Evolutionary conservation across 106 monocot species (phyloP), one percentile per base, ranked within the genome.

Genomic region (Hemerocallis citrina): DNA sequence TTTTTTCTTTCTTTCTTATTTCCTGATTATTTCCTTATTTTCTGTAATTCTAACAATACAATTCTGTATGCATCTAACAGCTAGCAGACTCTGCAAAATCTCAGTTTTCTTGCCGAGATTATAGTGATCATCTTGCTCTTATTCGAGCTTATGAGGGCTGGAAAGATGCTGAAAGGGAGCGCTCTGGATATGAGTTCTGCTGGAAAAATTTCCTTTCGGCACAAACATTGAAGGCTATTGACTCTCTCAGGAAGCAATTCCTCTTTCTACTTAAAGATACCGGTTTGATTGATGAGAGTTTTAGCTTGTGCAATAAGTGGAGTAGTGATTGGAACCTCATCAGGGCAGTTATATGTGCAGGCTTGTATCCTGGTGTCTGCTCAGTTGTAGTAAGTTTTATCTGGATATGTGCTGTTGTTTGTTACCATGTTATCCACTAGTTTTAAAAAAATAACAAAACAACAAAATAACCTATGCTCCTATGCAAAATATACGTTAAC

Each of bases 151-250:
- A 79, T 40, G 82, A 88, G 14, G 88, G 92, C 30, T 98, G 98
- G 92, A 98, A 85, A 55, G 85, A 92, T 47, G 88, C 98, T 38
- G 98, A 98, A 74, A 78, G 67, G 72, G 80, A 85, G 36, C 88
- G 70, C 73, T 72, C 77, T 48, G 98, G 92, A 40, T 92, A 99
- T 52, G 92, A 99, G 36, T 99, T 79, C 60, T 99, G 98, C 72
- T 92, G 98, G 98, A 85, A 75, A 65, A 98, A 99, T 71, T 99
- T 92, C 61, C 85, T 99, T 56, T 99, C 98, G 29, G 79, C 38
- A 5, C 98, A 99, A 52, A 99, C 98, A 47, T 70, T 92, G 32
- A 85, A 82, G 56, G 98, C 98, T 20, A 83, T 99, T 17, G 88
- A 92, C 63, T 88, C 98, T 68, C 92, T 99, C 60, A 68, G 79